phyloP scores from a whole-genome alignment of 768 basidiomycete genomes.

The Lanmaoa rubissima region DNA sequence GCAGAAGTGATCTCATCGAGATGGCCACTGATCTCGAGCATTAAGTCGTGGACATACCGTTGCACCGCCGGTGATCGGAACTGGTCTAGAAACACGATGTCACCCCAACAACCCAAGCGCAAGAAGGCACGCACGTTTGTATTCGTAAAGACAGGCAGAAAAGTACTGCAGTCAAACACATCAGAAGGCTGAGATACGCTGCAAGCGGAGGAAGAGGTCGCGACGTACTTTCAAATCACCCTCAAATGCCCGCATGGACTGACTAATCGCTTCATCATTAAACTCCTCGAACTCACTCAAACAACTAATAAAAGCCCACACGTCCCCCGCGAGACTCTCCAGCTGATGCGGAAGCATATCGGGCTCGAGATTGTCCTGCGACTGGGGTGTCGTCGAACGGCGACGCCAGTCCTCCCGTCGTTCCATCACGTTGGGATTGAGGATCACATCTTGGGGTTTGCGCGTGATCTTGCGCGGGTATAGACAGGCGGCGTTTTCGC shows the following conservation, averaged over 20 bases:
- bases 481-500: slow-evolving; percentile 51
- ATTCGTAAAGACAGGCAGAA: slow-evolving; percentile 45
- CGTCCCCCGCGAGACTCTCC: slow-evolving; percentile 43
- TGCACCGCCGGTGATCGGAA: slow-evolving; percentile 51
- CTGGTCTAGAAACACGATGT: slow-evolving; percentile 36
- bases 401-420: slow-evolving; percentile 30
- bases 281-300: slow-evolving; percentile 57
- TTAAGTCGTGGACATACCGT: slow-evolving; percentile 49
- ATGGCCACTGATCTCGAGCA: slow-evolving; percentile 49
- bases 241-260: slow-evolving; percentile 46
- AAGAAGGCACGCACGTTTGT: slow-evolving; percentile 35
- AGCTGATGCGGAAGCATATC: slow-evolving; percentile 48
- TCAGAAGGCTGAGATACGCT: neutral
- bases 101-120: neutral
- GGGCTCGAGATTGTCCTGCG: slow-evolving; percentile 41
- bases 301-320: slow-evolving; percentile 46
- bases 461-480: slow-evolving; percentile 46
- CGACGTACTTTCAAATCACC: slow-evolving; percentile 43
- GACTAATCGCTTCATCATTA: slow-evolving; percentile 47
- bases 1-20: slow-evolving; percentile 47
- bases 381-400: slow-evolving; percentile 36
- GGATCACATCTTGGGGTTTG: slow-evolving; percentile 34
- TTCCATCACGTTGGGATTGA: slow-evolving; percentile 34
- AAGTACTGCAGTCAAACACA: slow-evolving; percentile 39
- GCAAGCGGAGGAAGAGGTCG: too few species aligned